A percentile compares a stretch with the other conserved stretches of the same genome.
Evolutionary conservation across 176 grass and related monocot genomes (phyloP).

Genomic region (Leersia perrieri): DNA sequence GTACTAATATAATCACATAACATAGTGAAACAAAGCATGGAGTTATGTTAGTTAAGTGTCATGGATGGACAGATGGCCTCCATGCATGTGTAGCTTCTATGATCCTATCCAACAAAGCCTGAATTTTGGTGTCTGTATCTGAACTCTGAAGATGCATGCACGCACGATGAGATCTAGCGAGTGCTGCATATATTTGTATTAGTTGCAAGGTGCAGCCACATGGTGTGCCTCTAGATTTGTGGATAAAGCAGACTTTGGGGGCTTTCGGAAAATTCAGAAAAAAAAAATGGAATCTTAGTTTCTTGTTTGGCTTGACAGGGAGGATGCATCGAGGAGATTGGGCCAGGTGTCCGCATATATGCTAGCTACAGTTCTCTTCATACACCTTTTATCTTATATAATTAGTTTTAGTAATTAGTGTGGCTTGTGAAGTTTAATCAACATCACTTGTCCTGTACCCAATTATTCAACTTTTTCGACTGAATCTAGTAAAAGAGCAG

Average conservation of each 20-base stretch:
- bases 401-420: background rate
- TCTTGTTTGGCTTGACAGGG: slow-evolving; percentile 5
- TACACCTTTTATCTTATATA: slow-evolving; percentile 1
- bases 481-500: background rate
- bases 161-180: slow-evolving; percentile 10
- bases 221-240: slow-evolving; percentile 30
- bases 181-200: background rate
- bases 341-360: slow-evolving; percentile 18
- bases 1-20: background rate
- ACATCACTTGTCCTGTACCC: background rate
- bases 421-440: background rate
- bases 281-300: slow-evolving; percentile 1
- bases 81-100: slow-evolving; percentile 24
- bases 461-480: background rate
- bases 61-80: slow-evolving; percentile 30
- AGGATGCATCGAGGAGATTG: background rate
- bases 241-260: background rate
- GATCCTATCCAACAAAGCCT: slow-evolving; percentile 29
- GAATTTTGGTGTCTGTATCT: background rate
- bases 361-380: background rate
- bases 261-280: slow-evolving; percentile 5
- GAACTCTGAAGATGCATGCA: background rate
- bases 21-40: background rate
- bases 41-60: slow-evolving; percentile 24
- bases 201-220: slow-evolving; percentile 15